Percentiles rank a stretch among this genome's conserved stretches.
Conservation (phyloP, 2,329 filamentous ascomycete genomes). For the Fusarium palustre region DNA sequence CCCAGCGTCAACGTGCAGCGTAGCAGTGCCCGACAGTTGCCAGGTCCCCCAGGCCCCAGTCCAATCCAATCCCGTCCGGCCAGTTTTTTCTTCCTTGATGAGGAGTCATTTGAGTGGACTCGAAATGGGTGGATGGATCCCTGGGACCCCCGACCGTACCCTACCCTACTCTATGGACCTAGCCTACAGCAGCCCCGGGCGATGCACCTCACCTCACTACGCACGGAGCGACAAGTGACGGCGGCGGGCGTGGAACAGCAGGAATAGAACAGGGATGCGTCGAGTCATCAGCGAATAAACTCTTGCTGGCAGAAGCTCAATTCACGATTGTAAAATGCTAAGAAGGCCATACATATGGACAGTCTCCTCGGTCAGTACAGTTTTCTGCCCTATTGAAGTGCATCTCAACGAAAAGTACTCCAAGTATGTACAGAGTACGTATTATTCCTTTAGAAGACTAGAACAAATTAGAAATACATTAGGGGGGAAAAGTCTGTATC, state of each 20-base stretch:
- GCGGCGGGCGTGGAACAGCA: slow-evolving; percentile 39
- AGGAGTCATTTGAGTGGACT: slow-evolving; percentile 19
- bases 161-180: slow-evolving; percentile 1
- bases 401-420: background rate
- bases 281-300: slow-evolving; percentile 29
- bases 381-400: slow-evolving; percentile 11
- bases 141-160: background rate
- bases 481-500: slow-evolving; percentile 1
- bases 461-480: slow-evolving; percentile 19
- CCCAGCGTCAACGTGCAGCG: slow-evolving; percentile 25
- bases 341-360: background rate
- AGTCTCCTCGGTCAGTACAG: background rate
- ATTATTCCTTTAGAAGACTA: background rate
- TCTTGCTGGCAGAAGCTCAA: slow-evolving; percentile 12
- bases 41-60: slow-evolving; percentile 23
- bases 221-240: slow-evolving; percentile 38
- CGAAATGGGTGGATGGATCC: slow-evolving; percentile 22
- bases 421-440: background rate
- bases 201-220: slow-evolving; percentile 41
- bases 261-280: slow-evolving; percentile 24
- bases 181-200: slow-evolving; percentile 16
- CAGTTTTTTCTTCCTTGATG: slow-evolving; percentile 9
- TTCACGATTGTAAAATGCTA: slow-evolving; percentile 4
- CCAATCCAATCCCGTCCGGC: slow-evolving; percentile 12
- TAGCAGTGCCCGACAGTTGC: slow-evolving; percentile 38